Base-by-base conservation (phyloP, 1,284 basidiomycete species). In the Apiotrichum montevideense region DNA sequence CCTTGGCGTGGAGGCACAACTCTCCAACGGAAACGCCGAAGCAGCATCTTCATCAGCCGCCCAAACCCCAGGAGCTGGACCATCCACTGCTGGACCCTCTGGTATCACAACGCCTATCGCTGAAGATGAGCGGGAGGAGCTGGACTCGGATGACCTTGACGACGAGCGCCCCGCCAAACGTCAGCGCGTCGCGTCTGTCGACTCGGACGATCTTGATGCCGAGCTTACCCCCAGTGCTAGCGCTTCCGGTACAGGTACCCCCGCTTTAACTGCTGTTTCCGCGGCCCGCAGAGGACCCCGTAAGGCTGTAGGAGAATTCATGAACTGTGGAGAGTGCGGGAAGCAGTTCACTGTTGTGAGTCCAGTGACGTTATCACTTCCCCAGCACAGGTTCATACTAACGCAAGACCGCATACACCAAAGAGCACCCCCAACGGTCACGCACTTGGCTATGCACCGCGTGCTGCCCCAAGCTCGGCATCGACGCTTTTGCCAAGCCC, bases 301-400 rank as follows among this genome's bases (percentile, higher is more conserved):
- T 58, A 88, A 87, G 3, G 79, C 84, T 1, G 81, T 87, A 1
- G 95, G 93, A 0, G 86, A 84, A 66, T 88, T 94, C 57, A 86
- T 87, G 66, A 79, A 82, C 14, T 98, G 95, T 67, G 87, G 85
- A 2, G 83, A 83, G 59, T 98, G 95, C 74, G 80, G 81, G 52
- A 86, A 87, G 57, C 83, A 86, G 65, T 97, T 97, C 72, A 93
- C 91, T 15, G 87, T 95, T 65, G 90, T 96, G 77, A 59, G 89
- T 80, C 10, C 6, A 3, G 32, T 6, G 15, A 21, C 21, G 21
- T 44, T 8, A 21, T 44, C 29, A 33, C 35, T 15, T 9, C 14
- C 8, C 21, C 35, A 10, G 34, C 6, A n/a, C 8, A 4, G n/a
- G 29, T 8, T 11, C 11, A 14, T 46, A 9, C 40, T 43, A 45